Base-by-base conservation (phyloP, 1,284 basidiomycete genomes). In the Heterobasidion parviporum region DNA sequence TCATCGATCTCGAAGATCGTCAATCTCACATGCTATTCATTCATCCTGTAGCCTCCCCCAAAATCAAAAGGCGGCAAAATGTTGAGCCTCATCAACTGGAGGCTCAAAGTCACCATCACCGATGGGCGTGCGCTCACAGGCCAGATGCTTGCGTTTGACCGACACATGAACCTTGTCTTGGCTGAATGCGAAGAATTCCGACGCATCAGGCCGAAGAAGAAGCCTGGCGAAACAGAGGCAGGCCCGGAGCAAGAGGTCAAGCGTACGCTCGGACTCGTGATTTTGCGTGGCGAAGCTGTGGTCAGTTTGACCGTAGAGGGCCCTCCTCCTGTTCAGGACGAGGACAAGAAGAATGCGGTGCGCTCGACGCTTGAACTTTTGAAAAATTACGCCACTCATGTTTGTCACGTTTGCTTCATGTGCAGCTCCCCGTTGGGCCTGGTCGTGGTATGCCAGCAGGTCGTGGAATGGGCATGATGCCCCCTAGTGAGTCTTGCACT, bases 141-240 rank as follows among this genome's bases (percentile, higher is more conserved):
- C 50, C 97, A 98, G 75, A 96, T 99, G 89, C 88, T 99, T 67
- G 97, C 97, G 53, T 99, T 98, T 70, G 97, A 99, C 78, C 89
- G 92, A 67, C 97, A 99, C 76, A 99, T 99, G 96, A 99, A 99
- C 75, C 81, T 99, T 64, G 97, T 99, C 53, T 77, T 99, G 55
- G 94, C 95, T 12, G 96, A 99, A 64, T 97, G 94, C 69, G 94
- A 97, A 74, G 96, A 97, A 72, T 97, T 97, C 69, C 76, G 94
- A 66, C 85, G 89, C 60, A 85, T 97, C 50, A 84, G 89, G 62
- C 87, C 88, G 50, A 92, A 93, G 75, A 91, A 89, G 76, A 90
- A 92, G 72, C 68, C 80, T 12, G 88, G 87, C 35, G 87, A 90
- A 69, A 66, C 70, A 10, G 86, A 88, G 64, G 78, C 88, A 6